These are phyloP conservation scores for Cryphonectria carpinicola DNA, from an alignment of 2,329 filamentous ascomycete species.

Conservation along the genomic window DNA sequence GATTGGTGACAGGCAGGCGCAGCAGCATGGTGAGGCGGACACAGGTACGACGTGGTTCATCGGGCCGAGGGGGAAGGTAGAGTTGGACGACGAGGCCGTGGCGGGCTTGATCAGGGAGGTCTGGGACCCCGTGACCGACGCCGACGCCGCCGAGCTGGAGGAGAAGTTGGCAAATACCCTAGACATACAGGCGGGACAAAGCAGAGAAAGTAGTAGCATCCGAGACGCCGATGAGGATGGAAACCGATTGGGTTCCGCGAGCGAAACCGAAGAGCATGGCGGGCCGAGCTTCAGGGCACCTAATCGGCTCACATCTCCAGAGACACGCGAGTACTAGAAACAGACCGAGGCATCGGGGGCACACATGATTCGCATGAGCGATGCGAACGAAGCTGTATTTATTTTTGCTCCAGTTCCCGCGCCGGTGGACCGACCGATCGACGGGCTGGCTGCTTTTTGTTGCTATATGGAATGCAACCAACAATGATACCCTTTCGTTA, in stretches of 20 bases:
- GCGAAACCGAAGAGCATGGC: slow-evolving; percentile 14
- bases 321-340: slow-evolving; percentile 16
- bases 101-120: slow-evolving; percentile 68
- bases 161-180: slow-evolving; percentile 65
- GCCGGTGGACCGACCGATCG: background rate
- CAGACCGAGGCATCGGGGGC: slow-evolving; percentile 5
- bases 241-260: slow-evolving; percentile 5
- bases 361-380: slow-evolving; percentile 1
- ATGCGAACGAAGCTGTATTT: slow-evolving; percentile 6
- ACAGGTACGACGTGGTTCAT: slow-evolving; percentile 81
- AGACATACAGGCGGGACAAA: slow-evolving; percentile 47
- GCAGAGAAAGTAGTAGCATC: slow-evolving; percentile 24
- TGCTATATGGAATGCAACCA: slow-evolving; percentile 11
- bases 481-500: slow-evolving; percentile 23
- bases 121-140: slow-evolving; percentile 51
- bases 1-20: slow-evolving; percentile 64
- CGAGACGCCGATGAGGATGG: slow-evolving; percentile 31
- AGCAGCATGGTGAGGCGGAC: slow-evolving; percentile 62
- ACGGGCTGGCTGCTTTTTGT: slow-evolving; percentile 8
- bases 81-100: slow-evolving; percentile 79
- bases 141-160: slow-evolving; percentile 55
- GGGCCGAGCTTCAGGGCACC: slow-evolving; percentile 19
- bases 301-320: slow-evolving; percentile 15
- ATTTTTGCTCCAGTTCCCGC: background rate
- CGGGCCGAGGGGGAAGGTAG: slow-evolving; percentile 82